Conservation (phyloP, 2,329 filamentous ascomycete species). For the Ramularia collo-cygni region DNA sequence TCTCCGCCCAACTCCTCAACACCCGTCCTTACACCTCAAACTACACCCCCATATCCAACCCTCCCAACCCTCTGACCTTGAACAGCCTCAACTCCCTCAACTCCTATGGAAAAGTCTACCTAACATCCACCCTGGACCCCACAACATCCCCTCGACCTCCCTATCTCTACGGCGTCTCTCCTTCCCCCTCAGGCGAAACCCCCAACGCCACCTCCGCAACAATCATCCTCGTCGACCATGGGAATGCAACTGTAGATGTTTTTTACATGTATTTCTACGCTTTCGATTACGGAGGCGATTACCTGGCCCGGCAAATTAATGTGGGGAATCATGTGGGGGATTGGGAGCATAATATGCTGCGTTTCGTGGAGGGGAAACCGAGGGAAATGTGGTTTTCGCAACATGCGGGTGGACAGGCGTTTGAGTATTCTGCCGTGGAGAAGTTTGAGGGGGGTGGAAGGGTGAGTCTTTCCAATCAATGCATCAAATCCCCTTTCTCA, state of each 20-base stretch:
- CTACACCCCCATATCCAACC: conserved; percentile 27
- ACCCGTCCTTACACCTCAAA: conserved; percentile 34
- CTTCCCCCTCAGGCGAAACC: conserved; percentile 46
- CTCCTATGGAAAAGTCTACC: conserved; percentile 28
- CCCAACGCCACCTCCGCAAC: conserved; percentile 43
- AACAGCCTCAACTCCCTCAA: conserved; percentile 40
- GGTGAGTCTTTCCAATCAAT: conserved; percentile 38
- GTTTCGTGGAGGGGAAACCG: conserved; percentile 52
- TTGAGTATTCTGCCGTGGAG: conserved; percentile 50
- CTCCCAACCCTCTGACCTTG: conserved; percentile 34
- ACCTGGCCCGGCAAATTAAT: conserved; percentile 19
- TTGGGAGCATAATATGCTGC: conserved; percentile 61
- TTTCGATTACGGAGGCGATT: conserved; percentile 47
- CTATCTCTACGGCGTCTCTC: conserved; percentile 47
- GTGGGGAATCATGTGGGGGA: conserved; percentile 52
- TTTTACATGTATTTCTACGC: conserved; percentile 58
- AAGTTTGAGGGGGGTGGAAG: conserved; percentile 37
- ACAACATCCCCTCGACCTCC: conserved; percentile 28
- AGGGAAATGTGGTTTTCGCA: conserved; percentile 57
- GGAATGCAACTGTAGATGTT: conserved; percentile 47
- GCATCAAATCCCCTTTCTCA: background rate
- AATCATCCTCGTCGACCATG: conserved; percentile 54
- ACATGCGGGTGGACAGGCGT: conserved; percentile 57
- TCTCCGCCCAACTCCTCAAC: conserved; percentile 36
- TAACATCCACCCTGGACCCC: conserved; percentile 39